Evolutionary conservation across 2,329 filamentous ascomycete species (phyloP).

Genomic region (Calonectria naviculata): DNA sequence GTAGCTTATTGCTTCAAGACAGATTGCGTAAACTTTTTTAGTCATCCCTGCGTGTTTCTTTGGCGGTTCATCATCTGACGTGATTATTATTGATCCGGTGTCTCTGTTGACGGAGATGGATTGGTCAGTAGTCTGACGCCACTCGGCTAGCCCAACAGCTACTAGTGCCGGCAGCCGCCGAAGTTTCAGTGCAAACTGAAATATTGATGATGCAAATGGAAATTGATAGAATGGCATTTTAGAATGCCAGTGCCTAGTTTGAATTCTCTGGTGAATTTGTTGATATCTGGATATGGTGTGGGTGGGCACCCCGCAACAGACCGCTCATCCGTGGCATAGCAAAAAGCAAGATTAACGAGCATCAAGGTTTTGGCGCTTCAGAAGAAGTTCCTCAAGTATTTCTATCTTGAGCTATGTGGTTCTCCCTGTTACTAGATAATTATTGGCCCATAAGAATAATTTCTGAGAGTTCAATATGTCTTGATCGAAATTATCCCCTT

Average conservation of each 20-base stretch:
- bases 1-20: background rate
- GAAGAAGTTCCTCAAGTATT: too few species aligned
- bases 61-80: background rate
- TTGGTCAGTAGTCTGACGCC: background rate
- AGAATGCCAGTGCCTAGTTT: background rate
- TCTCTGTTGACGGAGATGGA: background rate
- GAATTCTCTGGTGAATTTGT: too few species aligned
- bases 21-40: background rate
- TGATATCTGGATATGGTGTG: too few species aligned
- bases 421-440: constrained; percentile 29
- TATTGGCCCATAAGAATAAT: background rate
- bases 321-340: too few species aligned
- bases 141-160: background rate
- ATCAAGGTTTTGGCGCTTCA: too few species aligned
- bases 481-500: background rate
- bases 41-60: background rate
- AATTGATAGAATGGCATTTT: background rate
- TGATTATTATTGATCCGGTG: constrained; percentile 3
- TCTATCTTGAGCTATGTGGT: too few species aligned
- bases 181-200: background rate
- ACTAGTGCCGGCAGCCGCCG: background rate
- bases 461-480: background rate
- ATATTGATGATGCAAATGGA: background rate
- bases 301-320: too few species aligned
- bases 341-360: too few species aligned